Evolutionary conservation across 169 alveolate species (phyloP).

Genomic region (Eimeria brunetti): DNA sequence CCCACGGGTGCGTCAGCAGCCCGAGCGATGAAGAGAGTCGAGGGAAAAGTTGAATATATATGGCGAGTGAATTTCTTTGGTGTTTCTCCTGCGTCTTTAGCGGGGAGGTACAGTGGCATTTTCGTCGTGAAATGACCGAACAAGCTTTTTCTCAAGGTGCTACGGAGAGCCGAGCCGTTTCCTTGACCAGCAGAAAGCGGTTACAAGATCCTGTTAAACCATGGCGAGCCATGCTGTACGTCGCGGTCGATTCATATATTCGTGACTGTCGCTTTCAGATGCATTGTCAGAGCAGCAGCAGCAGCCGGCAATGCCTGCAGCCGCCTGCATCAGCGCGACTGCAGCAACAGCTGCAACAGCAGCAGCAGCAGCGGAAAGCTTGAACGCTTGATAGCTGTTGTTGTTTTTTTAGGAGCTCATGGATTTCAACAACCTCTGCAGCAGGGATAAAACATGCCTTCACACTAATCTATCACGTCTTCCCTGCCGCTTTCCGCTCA

Average conservation of each 20-base stretch:
- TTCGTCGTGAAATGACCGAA: constrained; percentile 18
- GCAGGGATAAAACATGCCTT: background rate
- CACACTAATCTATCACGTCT: background rate
- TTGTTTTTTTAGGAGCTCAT: background rate
- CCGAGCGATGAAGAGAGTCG: constrained; percentile 13
- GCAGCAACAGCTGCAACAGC: background rate
- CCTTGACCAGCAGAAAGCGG: constrained; percentile 31
- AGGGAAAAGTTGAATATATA: constrained; percentile 6
- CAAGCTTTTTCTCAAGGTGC: constrained; percentile 43
- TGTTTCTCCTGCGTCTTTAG: constrained; percentile 1
- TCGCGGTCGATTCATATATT: background rate
- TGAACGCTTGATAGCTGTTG: background rate
- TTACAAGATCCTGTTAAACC: constrained; percentile 29
- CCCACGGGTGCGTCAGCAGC: constrained; percentile 40
- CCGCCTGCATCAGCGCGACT: no score
- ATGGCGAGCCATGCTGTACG: constrained; percentile 71
- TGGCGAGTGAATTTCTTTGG: background rate
- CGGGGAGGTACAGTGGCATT: constrained; percentile 39
- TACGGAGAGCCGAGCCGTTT: constrained; percentile 49
- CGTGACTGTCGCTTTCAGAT: background rate
- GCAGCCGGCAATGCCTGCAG: background rate
- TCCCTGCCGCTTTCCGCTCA: background rate
- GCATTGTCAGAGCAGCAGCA: background rate
- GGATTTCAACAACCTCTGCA: background rate
- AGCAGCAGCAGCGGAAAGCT: background rate